A percentile compares a stretch with the other conserved stretches of the same genome.
phyloP scores from a whole-genome alignment of 139 green algal species.

The Tetradesmus obliquus region DNA sequence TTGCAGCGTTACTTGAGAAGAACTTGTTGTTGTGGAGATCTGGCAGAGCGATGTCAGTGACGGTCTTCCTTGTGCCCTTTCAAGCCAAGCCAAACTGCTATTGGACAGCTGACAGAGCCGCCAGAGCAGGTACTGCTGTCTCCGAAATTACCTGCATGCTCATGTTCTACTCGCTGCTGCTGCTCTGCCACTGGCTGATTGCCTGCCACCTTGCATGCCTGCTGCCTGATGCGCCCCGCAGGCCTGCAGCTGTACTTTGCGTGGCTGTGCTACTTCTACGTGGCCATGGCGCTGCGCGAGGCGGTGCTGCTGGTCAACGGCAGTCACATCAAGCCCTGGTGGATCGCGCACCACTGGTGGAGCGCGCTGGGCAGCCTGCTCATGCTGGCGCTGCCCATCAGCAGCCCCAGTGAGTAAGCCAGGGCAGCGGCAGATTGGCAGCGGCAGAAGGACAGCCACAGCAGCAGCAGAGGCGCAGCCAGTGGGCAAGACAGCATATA shows the following conservation, averaged over 20 bases:
- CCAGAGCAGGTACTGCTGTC: no score
- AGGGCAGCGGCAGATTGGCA: no score
- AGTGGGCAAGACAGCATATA: background rate
- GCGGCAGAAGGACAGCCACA: background rate
- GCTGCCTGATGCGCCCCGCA: slow-evolving; percentile 28
- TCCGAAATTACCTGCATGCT: background rate
- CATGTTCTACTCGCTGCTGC: background rate
- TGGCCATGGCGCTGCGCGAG: slow-evolving; percentile 90
- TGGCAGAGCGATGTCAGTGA: no score
- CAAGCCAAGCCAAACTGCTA: no score
- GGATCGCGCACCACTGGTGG: slow-evolving; percentile 97
- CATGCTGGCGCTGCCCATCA: slow-evolving; percentile 90
- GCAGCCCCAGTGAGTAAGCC: slow-evolving; percentile 69
- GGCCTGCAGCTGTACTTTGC: slow-evolving; percentile 87
- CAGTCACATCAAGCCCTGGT: slow-evolving; percentile 91
- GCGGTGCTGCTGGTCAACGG: slow-evolving; percentile 95
- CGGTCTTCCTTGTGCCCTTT: no score
- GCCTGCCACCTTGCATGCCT: background rate
- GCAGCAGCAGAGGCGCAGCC: background rate
- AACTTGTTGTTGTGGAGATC: no score
- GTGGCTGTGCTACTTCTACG: slow-evolving; percentile 97
- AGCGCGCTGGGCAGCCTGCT: slow-evolving; percentile 78
- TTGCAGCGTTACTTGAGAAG: no score
- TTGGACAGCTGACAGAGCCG: no score
- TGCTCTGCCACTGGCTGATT: background rate